These are phyloP conservation scores for Fusarium udum DNA, from an alignment of 2,329 filamentous ascomycete species.

Conservation along the genomic window DNA sequence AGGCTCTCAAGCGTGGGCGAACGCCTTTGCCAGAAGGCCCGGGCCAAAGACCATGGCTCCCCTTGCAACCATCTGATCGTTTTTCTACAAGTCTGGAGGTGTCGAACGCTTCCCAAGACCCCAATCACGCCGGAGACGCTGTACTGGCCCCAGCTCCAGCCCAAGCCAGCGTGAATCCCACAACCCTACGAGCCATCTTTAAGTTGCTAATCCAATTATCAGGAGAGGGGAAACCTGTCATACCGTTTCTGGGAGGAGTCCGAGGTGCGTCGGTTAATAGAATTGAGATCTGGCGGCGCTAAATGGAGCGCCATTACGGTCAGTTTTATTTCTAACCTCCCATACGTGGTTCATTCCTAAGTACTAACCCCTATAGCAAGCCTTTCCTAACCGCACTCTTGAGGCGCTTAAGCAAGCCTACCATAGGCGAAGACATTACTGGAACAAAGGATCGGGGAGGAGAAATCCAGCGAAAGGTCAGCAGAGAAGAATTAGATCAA, in stretches of 20 bases:
- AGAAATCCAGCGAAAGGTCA: neutral
- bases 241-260: neutral
- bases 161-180: neutral
- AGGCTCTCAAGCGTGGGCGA: neutral
- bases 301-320: neutral
- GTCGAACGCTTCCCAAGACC: neutral
- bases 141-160: neutral
- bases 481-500: neutral
- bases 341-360: neutral
- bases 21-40: neutral
- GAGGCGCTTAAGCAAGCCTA: neutral
- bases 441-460: neutral
- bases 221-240: neutral
- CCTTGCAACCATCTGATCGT: neutral
- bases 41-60: neutral
- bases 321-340: neutral
- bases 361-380: neutral
- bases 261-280: neutral
- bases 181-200: neutral
- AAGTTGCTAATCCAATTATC: neutral
- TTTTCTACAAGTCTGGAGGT: fast-evolving
- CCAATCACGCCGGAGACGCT: neutral
- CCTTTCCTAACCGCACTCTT: neutral
- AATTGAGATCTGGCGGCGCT: neutral
- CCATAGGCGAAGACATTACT: neutral